Base-by-base conservation (phyloP, 495 filamentous ascomycete species). In the Cryomyces minteri region DNA sequence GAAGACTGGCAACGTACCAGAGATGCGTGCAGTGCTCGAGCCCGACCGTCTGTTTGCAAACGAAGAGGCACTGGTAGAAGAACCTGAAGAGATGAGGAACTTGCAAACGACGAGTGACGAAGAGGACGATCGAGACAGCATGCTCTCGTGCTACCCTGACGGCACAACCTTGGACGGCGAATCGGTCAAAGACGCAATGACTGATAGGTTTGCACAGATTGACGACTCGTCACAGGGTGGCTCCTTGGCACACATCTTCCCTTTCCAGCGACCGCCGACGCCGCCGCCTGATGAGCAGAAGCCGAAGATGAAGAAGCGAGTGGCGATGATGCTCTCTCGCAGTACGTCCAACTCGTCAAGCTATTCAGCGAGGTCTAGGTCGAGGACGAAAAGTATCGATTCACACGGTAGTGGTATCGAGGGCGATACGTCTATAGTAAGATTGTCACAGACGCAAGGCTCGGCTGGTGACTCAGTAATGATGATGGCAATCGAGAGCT, bases 401-500 rank as follows among this genome's bases (percentile, higher is more conserved):
- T 90, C 85, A 4, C 70, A 73, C 36, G 68, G 69, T 4, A 83
- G 79, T 50, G 74, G 69, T 5, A 73, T 88, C 31, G 85, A 92
- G 62, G 84, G 84, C 5, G 87, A 94, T 55, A 82, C 76, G 6
- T 92, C 85, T 1, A 77, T 86, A 46, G 83, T 88, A 58, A 80
- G 74, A 5, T 63, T 95, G 5, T 72, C 81, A 4, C 79, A 83
- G 54, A 94, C 86, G 0, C 82, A 90, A 53, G 79, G 87, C 52
- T 67, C 72, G 14, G 71, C 75, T 30, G 88, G 90, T 2, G 80
- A 94, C 54, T 94, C 88, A 5, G 73, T 95, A 14, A 71, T 77
- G 11, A 99, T 96, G 92, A 96, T 99, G 87, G 86, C 88, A 6
- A 72, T 95, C 32, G 86, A 94, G 54, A 73, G 77, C 44, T 70